phyloP scores from a whole-genome alignment of 306 rosid genomes.

The Rosa rugosa region DNA sequence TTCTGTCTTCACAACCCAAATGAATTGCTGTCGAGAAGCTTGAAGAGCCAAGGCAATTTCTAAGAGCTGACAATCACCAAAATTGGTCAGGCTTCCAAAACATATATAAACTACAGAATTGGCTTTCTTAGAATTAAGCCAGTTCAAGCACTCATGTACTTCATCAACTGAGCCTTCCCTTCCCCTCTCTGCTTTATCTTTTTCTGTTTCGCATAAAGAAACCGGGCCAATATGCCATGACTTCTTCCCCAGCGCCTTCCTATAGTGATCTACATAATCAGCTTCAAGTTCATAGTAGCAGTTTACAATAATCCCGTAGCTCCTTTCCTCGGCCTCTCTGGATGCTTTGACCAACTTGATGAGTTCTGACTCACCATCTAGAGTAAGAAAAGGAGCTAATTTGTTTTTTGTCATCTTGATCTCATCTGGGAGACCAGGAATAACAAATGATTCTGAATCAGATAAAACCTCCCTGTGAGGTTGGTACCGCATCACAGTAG shows the following conservation, averaged over 20 bases:
- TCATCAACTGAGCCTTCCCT: conserved; percentile 35
- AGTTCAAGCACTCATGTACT: conserved; percentile 18
- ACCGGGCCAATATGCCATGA: conserved; percentile 56
- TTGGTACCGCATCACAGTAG: background rate
- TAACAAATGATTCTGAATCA: conserved; percentile 1
- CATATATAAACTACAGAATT: conserved; percentile 25
- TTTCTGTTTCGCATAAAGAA: conserved; percentile 34
- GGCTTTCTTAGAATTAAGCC: conserved; percentile 24
- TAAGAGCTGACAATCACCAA: conserved; percentile 24
- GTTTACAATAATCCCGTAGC: conserved; percentile 49
- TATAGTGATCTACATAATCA: background rate
- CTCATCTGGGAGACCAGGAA: conserved; percentile 13
- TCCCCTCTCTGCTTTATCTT: conserved; percentile 41
- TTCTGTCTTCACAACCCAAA: conserved; percentile 40
- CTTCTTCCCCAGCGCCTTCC: conserved; percentile 1
- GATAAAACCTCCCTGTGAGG: conserved; percentile 6
- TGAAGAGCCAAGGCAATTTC: conserved; percentile 39
- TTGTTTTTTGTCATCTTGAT: background rate
- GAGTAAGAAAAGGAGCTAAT: background rate
- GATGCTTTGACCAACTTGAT: conserved; percentile 15
- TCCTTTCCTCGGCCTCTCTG: conserved; percentile 29
- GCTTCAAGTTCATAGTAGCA: conserved; percentile 12
- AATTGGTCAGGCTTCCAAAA: conserved; percentile 32
- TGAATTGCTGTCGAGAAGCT: conserved; percentile 27
- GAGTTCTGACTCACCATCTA: background rate